Evolutionary conservation across 2,329 filamentous ascomycete species (phyloP).

Genomic region (Ciborinia camelliae): DNA sequence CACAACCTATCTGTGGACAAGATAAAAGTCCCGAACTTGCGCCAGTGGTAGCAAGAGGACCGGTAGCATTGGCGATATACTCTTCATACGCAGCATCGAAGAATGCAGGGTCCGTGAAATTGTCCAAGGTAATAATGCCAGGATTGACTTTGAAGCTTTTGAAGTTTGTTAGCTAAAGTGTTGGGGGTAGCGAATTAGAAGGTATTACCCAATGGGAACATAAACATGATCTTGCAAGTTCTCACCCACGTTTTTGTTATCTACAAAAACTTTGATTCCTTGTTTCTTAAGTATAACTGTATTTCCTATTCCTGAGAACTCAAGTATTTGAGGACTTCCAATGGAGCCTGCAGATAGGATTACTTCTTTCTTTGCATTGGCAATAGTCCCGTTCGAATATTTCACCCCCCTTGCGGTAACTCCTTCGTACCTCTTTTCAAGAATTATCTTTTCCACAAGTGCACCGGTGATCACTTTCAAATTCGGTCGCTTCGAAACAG

Average conservation of each 20-base stretch:
- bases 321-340: constrained; percentile 35
- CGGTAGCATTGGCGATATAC: not conserved
- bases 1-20: constrained; percentile 3
- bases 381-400: constrained; percentile 23
- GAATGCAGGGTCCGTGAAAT: not conserved
- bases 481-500: constrained; percentile 46
- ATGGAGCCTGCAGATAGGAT: constrained; percentile 33
- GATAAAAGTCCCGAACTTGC: constrained; percentile 6
- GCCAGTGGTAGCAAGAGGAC: not conserved
- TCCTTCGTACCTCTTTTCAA: not conserved
- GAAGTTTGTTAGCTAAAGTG: not conserved
- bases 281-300: constrained; percentile 20
- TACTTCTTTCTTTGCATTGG: constrained; percentile 32
- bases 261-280: constrained; percentile 24
- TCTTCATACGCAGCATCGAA: constrained; percentile 13
- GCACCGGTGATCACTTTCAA: constrained; percentile 79
- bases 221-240: constrained; percentile 13
- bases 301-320: constrained; percentile 37
- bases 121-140: not conserved
- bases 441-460: constrained; percentile 68
- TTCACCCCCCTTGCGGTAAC: not conserved
- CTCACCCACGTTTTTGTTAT: constrained; percentile 29
- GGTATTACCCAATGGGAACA: not conserved
- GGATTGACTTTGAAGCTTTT: not conserved
- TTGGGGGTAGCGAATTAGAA: not conserved